Evolutionary conservation across 1,284 basidiomycete genomes (phyloP).

Genomic region (Coriolopsis trogii): DNA sequence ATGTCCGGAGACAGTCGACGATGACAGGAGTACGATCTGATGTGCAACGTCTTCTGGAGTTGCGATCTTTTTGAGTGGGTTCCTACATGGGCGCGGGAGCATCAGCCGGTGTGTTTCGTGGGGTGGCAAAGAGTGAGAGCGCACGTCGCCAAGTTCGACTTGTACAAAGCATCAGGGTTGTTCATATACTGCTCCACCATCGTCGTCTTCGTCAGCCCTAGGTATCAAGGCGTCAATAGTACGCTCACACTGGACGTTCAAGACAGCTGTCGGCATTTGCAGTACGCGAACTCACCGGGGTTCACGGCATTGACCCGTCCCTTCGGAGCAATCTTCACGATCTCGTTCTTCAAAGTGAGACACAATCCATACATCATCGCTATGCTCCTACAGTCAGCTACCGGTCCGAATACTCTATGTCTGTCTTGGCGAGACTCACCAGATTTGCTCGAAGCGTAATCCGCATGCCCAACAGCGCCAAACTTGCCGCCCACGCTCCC

Average conservation of each 20-base stretch:
- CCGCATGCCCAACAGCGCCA: slow-evolving; percentile 69
- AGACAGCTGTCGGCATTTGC: no score
- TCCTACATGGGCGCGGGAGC: slow-evolving; percentile 40
- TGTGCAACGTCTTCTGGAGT: slow-evolving; percentile 63
- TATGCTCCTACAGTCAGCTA: no score
- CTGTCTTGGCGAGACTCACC: no score
- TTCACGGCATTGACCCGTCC: slow-evolving; percentile 74
- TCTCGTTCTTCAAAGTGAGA: slow-evolving; percentile 76
- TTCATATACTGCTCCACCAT: slow-evolving; percentile 56
- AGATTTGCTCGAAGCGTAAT: slow-evolving; percentile 58
- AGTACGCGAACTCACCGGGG: slow-evolving; percentile 39
- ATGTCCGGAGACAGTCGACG: slow-evolving; percentile 67
- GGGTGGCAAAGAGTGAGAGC: no score
- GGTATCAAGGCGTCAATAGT: no score
- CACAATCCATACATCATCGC: slow-evolving; percentile 78
- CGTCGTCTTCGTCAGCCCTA: slow-evolving; percentile 68
- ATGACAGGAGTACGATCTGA: slow-evolving; percentile 67
- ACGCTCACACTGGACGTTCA: no score
- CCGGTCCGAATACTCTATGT: no score
- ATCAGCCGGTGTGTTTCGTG: background rate
- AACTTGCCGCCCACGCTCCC: slow-evolving; percentile 77
- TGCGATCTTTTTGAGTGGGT: slow-evolving; percentile 73
- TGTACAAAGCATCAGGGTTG: slow-evolving; percentile 49
- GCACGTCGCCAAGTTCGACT: slow-evolving; percentile 67
- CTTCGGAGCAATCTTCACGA: slow-evolving; percentile 71